phyloP scores from a whole-genome alignment of 1,284 basidiomycete genomes.

The Rhodotorula sp. region DNA sequence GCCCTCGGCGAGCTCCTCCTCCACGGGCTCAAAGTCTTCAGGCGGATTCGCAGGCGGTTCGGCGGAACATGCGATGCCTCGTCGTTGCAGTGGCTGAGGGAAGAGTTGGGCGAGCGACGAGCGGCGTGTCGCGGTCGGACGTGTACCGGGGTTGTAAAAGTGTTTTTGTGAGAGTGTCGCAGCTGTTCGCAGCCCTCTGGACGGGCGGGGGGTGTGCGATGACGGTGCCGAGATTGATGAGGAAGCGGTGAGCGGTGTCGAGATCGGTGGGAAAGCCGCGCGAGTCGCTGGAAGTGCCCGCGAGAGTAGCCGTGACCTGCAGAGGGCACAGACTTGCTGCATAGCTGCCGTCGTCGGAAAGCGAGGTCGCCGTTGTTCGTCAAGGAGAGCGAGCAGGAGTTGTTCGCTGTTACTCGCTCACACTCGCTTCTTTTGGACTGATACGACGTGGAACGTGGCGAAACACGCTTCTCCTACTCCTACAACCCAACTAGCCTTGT shows the following conservation, averaged over 20 bases:
- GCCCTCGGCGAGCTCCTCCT: slow-evolving; percentile 7
- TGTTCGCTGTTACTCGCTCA: too few relatives aligned
- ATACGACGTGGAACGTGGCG: too few relatives aligned
- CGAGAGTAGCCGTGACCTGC: background rate
- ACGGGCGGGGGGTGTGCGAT: background rate
- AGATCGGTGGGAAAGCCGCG: background rate
- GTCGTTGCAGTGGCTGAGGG: background rate
- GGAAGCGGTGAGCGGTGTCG: background rate
- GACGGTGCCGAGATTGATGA: background rate
- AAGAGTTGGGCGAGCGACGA: background rate
- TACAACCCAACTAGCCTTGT: too few relatives aligned
- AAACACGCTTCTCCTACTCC: too few relatives aligned
- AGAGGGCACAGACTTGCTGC: background rate
- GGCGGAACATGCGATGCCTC: slow-evolving; percentile 8
- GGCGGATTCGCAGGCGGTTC: slow-evolving; percentile 21
- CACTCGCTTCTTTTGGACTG: too few relatives aligned
- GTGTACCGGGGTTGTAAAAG: background rate
- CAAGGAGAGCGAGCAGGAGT: too few relatives aligned
- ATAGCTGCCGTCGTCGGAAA: too few relatives aligned
- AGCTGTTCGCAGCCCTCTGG: background rate
- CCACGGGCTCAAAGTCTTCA: slow-evolving; percentile 31
- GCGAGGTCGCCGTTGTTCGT: too few relatives aligned
- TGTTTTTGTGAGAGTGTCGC: too few relatives aligned
- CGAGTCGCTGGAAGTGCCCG: background rate
- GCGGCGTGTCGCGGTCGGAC: background rate